Evolutionary conservation across 1,284 basidiomycete species (phyloP), one percentile per base, ranked within the genome.

Genomic region (Sporisorium exsertum): DNA sequence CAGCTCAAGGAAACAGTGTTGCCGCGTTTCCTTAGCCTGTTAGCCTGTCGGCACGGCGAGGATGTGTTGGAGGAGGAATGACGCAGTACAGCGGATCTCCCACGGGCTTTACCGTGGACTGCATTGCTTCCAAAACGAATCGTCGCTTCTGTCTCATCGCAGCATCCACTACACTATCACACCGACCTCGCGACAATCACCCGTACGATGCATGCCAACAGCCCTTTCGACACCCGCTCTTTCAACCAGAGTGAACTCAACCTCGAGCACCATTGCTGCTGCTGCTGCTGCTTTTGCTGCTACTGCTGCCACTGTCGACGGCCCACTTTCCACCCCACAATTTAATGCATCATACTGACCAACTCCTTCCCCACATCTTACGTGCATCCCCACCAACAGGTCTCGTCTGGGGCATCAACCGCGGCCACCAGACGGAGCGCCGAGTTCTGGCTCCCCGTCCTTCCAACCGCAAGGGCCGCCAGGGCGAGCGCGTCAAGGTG

Each of bases 371-470:
- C n/a, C n/a, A n/a, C 10, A 55, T 22, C 24, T 26, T 20, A 27
- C 26, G 42, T 40, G 26, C 37, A 24, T 47, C 13, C 24, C 52
- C 24, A n/a, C n/a, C n/a, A n/a, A 13, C 77, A 97, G 96, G 96
- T 89, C 88, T 95, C 87, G 93, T 94, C 85, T 89, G 89, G 88
- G 97, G 97, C 85, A 89, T 90, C 85, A 97, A 96, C 91, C 92
- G 92, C 85, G 97, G 97, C 83, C 93, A 92, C 89, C 92, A 93
- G 81, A 97, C 95, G 64, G 97, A 94, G 66, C 87, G 91, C 84
- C 92, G 97, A 86, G 88, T 91, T 82, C 92, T 93, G 88, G 87
- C 88, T 62, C 87, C 89, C 59, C 92, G 92, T 86, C 95, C 95
- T 65, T 93, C 92, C 84, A 91, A 96, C 86, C 93, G 94, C 88